Evolutionary conservation across 1,284 basidiomycete species (phyloP), one percentile per base, ranked within the genome.

Genomic region (Coniferiporia weirii): DNA sequence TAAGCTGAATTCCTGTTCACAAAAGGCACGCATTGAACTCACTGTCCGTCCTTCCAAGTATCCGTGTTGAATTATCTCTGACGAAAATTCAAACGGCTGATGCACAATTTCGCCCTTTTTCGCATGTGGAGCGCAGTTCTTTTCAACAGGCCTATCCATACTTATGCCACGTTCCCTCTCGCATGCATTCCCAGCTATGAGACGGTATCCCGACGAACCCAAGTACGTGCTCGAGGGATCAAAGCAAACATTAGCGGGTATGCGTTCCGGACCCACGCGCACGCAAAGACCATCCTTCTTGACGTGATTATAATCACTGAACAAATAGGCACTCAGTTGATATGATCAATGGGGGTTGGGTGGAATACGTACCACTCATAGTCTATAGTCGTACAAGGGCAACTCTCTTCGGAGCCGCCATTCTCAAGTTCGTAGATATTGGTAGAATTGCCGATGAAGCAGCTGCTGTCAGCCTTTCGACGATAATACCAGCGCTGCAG

Each of bases 181-280:
- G 70, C 96, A 99, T 0, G 87, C 90, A 69, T 98, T 91, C 1
- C 96, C 96, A 1, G 96, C 94, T 58, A 99, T 93, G 68, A 88
- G 83, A 46, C 95, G 81, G 70, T 89, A 98, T 0, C 96, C 96
- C 13, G 92, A 95, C 0, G 95, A 96, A 0, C 93, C 96, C 70
- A 80, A 69, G 70, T 94, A 98, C 13, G 72, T 85, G 64, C 87
- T 77, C 10, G 81, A 78, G 0, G 80, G 73, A 54, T 77, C 77
- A 15, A 91, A 0, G 85, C 79, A 0, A 93, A 91, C 49, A 97
- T 87, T 91, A 0, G 85, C 79, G 0, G 93, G 91, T 49, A 97
- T 87, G 10, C 83, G 84, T 69, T 98, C 93, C 0, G 89, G 92
- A 8, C 93, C 94, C 27, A 82, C 85, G 1, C 92, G 82, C 1